These are phyloP conservation scores for Fragaria ananassa DNA, from an alignment of 306 rosid species.

Conservation along the genomic window DNA sequence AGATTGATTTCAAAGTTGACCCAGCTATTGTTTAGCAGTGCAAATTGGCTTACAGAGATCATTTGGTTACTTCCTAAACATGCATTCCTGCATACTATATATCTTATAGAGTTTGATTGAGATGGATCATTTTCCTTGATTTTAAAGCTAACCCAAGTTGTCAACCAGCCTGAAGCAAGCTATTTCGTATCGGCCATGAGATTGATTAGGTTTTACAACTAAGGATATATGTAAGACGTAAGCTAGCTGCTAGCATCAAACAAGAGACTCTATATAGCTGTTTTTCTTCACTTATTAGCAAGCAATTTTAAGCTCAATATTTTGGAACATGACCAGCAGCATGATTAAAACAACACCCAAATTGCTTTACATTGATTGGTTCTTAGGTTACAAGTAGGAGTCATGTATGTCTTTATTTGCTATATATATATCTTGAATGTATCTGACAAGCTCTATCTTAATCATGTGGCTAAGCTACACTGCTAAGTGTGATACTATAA, in stretches of 20 bases:
- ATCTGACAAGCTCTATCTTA: background rate
- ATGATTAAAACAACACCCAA: background rate
- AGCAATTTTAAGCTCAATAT: background rate
- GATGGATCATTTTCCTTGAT: constrained; percentile 42
- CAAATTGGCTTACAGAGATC: constrained; percentile 20
- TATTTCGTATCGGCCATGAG: background rate
- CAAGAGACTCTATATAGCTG: constrained; percentile 18
- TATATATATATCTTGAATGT: background rate
- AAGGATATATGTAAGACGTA: background rate
- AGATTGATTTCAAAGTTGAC: constrained; percentile 60
- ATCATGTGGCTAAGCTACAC: background rate
- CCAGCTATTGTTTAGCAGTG: constrained; percentile 10
- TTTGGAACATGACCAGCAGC: constrained; percentile 2
- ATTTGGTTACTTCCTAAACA: constrained; percentile 2
- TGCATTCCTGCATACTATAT: background rate
- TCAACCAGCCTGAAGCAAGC: constrained; percentile 32
- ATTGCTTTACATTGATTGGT: background rate
- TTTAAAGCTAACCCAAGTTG: constrained; percentile 40
- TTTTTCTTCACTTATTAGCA: constrained; percentile 27
- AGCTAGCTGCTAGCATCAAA: background rate
- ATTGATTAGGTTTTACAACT: background rate
- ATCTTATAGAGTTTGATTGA: background rate
- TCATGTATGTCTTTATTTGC: background rate
- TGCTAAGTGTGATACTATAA: background rate
- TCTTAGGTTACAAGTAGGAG: background rate